phyloP scores from a whole-genome alignment of 2,329 filamentous ascomycete species.

The Fusarium sp. region DNA sequence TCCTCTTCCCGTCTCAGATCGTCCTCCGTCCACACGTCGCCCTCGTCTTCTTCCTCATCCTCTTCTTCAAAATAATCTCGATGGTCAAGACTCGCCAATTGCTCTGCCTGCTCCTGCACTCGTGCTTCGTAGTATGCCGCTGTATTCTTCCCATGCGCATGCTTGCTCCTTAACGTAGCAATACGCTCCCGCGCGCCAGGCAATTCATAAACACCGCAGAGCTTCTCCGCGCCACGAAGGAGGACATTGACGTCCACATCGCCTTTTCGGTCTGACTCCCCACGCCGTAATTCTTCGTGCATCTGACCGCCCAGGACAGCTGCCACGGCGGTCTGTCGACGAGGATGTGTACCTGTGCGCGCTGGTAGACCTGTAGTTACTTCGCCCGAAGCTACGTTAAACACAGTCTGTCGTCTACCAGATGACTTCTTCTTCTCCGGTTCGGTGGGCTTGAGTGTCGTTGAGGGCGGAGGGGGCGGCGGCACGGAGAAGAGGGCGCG shows the following conservation, averaged over 20 bases:
- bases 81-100: slow-evolving; percentile 77
- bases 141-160: slow-evolving; percentile 78
- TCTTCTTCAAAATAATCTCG: slow-evolving; percentile 69
- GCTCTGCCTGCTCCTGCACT: slow-evolving; percentile 79
- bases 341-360: slow-evolving; percentile 63
- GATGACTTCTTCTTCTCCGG: slow-evolving; percentile 53
- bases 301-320: slow-evolving; percentile 89
- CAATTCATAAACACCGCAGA: slow-evolving; percentile 88
- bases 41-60: slow-evolving; percentile 59
- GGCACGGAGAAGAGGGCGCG: slow-evolving; percentile 94
- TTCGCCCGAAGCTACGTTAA: slow-evolving; percentile 73
- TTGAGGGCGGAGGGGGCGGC: slow-evolving; percentile 69
- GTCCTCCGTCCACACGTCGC: slow-evolving; percentile 72
- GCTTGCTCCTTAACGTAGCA: slow-evolving; percentile 74
- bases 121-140: slow-evolving; percentile 83
- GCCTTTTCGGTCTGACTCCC: slow-evolving; percentile 64
- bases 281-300: slow-evolving; percentile 79
- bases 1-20: slow-evolving; percentile 77
- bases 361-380: slow-evolving; percentile 68
- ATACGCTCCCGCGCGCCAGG: slow-evolving; percentile 84
- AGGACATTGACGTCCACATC: slow-evolving; percentile 90
- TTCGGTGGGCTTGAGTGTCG: slow-evolving; percentile 52
- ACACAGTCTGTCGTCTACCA: slow-evolving; percentile 71
- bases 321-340: slow-evolving; percentile 85
- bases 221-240: slow-evolving; percentile 87